Percentiles rank a stretch among this genome's conserved stretches.
These are phyloP conservation scores for Chenopodium quinoa DNA, from an alignment of 148 eudicot species.

Conservation along the genomic window DNA sequence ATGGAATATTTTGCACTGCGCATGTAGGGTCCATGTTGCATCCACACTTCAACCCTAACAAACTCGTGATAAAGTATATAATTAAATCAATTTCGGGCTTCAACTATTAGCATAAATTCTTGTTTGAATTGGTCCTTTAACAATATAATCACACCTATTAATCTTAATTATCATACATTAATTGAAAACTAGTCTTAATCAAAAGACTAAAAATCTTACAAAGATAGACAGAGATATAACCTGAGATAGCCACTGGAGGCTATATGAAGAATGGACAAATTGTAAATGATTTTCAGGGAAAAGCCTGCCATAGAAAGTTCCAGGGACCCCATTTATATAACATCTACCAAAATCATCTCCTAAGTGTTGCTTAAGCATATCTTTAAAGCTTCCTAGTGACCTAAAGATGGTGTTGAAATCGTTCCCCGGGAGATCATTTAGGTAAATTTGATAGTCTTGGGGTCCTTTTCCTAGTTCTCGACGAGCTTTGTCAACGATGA, in stretches of 20 bases:
- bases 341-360: constrained; percentile 23
- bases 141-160: no score
- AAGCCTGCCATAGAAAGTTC: constrained; percentile 52
- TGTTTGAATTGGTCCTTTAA: no score
- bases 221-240: constrained; percentile 15
- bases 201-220: no score
- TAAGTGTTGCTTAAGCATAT: constrained; percentile 22
- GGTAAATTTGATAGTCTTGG: constrained; percentile 24
- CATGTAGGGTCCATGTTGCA: no score
- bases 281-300: constrained; percentile 40
- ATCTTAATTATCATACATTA: no score
- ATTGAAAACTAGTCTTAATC: no score
- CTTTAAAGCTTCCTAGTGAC: constrained; percentile 21
- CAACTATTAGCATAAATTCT: no score
- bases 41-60: no score
- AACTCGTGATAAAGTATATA: no score
- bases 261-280: constrained; percentile 49
- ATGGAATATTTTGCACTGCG: no score
- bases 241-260: constrained; percentile 58
- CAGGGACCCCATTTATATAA: constrained; percentile 41
- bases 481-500: constrained; percentile 1
- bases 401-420: constrained; percentile 48
- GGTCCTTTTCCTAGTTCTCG: not conserved
- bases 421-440: constrained; percentile 51
- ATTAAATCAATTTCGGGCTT: no score